Base-by-base conservation (phyloP, 2,329 filamentous ascomycete species). In the Xylaria arbuscula region DNA sequence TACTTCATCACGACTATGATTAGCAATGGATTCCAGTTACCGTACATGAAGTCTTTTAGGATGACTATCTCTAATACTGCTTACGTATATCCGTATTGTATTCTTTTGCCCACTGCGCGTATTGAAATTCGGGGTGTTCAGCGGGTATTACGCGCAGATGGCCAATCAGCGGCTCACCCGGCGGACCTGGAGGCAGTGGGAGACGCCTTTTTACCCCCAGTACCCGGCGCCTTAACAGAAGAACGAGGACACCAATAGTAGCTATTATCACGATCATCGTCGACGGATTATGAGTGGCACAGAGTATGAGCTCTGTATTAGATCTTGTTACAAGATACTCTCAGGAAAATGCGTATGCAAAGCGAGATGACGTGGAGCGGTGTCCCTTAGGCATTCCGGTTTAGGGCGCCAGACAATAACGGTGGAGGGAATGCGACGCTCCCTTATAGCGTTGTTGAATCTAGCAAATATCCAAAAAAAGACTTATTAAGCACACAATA, bases 81-180 rank as follows among this genome's bases (percentile, higher is more conserved):
- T 56, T 48, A 66, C 63, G 61, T 22, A 78, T 71, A 58, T 78
- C 75, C 7, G 72, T 75, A 22, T 68, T 36, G 28, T 60, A 68
- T 53, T 71, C 42, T 32, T 70, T 66, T 6, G 59, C 63, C 67
- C 66, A 72, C 45, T 50, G 11, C 42, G 61, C 58, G 47, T 71
- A 70, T 36, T 58, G 48, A 34, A 65, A 66, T 28, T 71, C 68
- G 8, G 70, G 66, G 38, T 66, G 70, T 40, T 69, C 55, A 2
- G 69, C 34, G 11, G 72, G 72, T 45, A 75, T 72, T 2, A 70
- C 66, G 15, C 70, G 69, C 24, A 74, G 63, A 57, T 74, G 72
- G 56, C 73, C 73, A 3, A 75, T 47, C 10, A 74, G 11, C 1
- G 70, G 68, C 59, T 73, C 69, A 28, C 62, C 70, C 5, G 66